phyloP scores from a whole-genome alignment of 2,329 filamentous ascomycete genomes.

The Beauveria pseudobassiana region DNA sequence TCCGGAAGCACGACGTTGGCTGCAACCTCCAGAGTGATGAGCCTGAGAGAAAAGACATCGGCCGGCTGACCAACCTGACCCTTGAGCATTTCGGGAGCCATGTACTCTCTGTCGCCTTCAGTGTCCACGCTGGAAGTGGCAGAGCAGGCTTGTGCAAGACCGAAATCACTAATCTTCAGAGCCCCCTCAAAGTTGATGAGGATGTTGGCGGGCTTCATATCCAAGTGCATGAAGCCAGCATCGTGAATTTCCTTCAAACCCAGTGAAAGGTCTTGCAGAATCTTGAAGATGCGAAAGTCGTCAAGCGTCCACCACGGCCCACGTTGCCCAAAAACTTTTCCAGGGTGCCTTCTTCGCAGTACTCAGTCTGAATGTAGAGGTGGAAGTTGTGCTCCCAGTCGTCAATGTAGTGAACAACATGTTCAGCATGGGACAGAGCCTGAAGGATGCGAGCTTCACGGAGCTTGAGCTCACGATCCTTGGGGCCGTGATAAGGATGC shows the following conservation, averaged over 20 bases:
- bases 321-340: conserved; percentile 78
- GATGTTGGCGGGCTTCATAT: conserved; percentile 79
- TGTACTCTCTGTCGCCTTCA: conserved; percentile 94
- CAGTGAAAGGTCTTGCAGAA: conserved; percentile 75
- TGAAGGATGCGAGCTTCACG: conserved; percentile 76
- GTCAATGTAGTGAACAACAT: conserved; percentile 76
- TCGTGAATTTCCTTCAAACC: conserved; percentile 87
- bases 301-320: conserved; percentile 77
- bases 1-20: conserved; percentile 91
- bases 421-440: conserved; percentile 70
- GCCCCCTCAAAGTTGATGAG: conserved; percentile 74
- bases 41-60: conserved; percentile 87
- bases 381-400: conserved; percentile 81
- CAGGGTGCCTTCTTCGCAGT: conserved; percentile 87
- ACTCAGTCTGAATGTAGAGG: conserved; percentile 96
- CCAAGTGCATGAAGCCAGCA: conserved; percentile 76
- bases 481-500: conserved; percentile 66
- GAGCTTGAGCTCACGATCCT: conserved; percentile 75
- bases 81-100: conserved; percentile 84
- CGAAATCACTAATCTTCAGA: conserved; percentile 82
- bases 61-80: conserved; percentile 84
- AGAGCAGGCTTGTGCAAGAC: conserved; percentile 72
- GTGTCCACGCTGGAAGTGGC: conserved; percentile 71
- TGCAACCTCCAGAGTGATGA: conserved; percentile 91
- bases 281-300: conserved; percentile 98